These are phyloP conservation scores for Quercus bicolor DNA, from an alignment of 306 rosid genomes.

Conservation along the genomic window DNA sequence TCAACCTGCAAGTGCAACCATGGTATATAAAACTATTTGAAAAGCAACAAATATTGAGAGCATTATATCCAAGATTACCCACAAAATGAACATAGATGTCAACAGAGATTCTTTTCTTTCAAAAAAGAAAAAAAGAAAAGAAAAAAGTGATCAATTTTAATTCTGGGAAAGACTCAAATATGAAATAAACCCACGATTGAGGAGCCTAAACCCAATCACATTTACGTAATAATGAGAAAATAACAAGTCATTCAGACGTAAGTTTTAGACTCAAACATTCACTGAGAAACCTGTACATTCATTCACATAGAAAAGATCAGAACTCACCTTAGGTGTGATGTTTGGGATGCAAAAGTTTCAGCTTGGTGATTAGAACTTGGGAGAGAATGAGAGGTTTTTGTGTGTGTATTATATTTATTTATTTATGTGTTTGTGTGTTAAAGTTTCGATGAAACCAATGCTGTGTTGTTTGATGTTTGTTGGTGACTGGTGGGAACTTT, in stretches of 20 bases:
- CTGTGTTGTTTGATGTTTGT: constrained; percentile 17
- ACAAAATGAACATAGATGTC: too few relatives aligned
- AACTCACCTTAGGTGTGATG: constrained; percentile 5
- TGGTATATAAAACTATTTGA: too few relatives aligned
- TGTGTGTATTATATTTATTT: not conserved
- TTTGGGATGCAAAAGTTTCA: not conserved
- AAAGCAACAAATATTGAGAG: too few relatives aligned
- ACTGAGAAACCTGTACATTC: not conserved
- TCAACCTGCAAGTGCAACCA: too few relatives aligned
- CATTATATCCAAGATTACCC: too few relatives aligned
- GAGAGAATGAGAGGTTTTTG: not conserved
- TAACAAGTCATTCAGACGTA: not conserved
- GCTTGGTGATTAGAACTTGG: not conserved
- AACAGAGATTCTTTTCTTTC: too few relatives aligned
- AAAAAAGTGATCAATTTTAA: not conserved
- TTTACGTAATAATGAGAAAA: not conserved
- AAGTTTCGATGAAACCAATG: constrained; percentile 34
- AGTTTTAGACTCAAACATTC: not conserved
- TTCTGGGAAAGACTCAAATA: not conserved
- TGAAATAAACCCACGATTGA: constrained; percentile 1
- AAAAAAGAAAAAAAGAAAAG: not conserved
- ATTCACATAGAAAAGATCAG: not conserved
- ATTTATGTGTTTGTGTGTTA: not conserved
- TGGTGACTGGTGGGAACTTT: constrained; percentile 19
- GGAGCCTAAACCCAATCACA: not conserved